phyloP scores from a whole-genome alignment of 1,284 basidiomycete species.

The Puccinia novopanici region DNA sequence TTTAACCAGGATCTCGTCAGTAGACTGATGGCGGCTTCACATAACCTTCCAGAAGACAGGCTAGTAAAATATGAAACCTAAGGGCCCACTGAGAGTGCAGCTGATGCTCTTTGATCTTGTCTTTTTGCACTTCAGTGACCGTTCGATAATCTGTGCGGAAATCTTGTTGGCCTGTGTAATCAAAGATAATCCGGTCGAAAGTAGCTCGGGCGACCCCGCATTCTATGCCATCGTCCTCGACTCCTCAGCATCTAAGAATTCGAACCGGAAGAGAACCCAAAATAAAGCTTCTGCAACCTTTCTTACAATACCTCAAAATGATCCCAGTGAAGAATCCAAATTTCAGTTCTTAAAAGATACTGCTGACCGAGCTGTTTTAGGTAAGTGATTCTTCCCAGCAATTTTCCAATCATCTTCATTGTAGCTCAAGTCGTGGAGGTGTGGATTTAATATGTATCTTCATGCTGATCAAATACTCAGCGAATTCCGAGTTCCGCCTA shows the following conservation, averaged over 20 bases:
- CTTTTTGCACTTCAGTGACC: conserved; percentile 7
- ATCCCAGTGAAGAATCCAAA: conserved; percentile 16
- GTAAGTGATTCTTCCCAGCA: not conserved
- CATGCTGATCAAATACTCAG: not conserved
- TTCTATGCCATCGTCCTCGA: conserved; percentile 37
- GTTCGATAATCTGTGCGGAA: conserved; percentile 25
- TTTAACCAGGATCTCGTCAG: conserved; percentile 35
- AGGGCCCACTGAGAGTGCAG: not conserved
- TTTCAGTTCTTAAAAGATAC: conserved; percentile 43
- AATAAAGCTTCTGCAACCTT: not conserved
- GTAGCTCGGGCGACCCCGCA: conserved; percentile 31
- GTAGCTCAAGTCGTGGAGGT: not conserved
- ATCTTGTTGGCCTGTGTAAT: conserved; percentile 41
- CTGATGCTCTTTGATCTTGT: not conserved
- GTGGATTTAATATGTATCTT: not conserved
- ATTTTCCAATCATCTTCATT: not conserved
- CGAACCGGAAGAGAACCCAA: conserved; percentile 7
- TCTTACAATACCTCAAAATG: conserved; percentile 5
- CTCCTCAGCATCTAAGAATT: conserved; percentile 14
- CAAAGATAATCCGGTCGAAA: conserved; percentile 12
- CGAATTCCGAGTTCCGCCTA: conserved; percentile 44
- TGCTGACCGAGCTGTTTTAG: conserved; percentile 21
- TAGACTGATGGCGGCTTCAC: conserved; percentile 24
- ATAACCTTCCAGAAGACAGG: conserved; percentile 40
- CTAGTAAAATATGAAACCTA: not conserved